Percentiles rank a stretch among this genome's conserved stretches.
phyloP scores from a whole-genome alignment of 2,329 filamentous ascomycete species.

The Fusarium decemcellulare region DNA sequence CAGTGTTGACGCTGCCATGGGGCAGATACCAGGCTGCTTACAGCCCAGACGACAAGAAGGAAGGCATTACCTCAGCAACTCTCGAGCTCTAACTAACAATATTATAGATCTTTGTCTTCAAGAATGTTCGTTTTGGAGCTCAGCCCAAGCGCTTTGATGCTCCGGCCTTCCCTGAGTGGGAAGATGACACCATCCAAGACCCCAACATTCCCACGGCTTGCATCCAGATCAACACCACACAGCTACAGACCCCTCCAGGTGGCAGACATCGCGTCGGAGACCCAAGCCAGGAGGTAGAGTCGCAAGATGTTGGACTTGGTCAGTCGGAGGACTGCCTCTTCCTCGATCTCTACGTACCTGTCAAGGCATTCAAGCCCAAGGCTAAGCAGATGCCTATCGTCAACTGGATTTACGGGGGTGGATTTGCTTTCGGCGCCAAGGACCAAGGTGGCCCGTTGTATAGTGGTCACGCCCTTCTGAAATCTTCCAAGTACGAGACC shows the following conservation, averaged over 20 bases:
- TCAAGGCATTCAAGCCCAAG: background rate
- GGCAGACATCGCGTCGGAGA: background rate
- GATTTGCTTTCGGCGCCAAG: background rate
- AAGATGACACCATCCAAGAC: background rate
- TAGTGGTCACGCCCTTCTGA: background rate
- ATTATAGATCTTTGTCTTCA: background rate
- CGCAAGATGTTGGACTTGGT: background rate
- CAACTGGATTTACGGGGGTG: slow-evolving; percentile 3
- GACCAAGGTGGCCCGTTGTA: background rate
- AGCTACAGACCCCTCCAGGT: background rate
- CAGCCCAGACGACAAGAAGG: no score
- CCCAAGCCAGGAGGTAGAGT: background rate
- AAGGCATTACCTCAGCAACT: no score
- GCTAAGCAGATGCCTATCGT: background rate
- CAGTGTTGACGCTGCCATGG: no score
- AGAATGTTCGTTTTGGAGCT: background rate
- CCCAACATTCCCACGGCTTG: background rate
- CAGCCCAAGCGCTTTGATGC: background rate
- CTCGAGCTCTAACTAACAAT: no score
- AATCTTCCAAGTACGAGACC: background rate
- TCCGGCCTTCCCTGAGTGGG: background rate
- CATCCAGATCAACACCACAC: background rate
- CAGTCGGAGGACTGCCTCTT: slow-evolving; percentile 7
- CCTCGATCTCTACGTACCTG: slow-evolving; percentile 7
- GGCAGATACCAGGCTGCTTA: no score